Base-by-base conservation (phyloP, 2,329 filamentous ascomycete species). In the Penicillium sp. region DNA sequence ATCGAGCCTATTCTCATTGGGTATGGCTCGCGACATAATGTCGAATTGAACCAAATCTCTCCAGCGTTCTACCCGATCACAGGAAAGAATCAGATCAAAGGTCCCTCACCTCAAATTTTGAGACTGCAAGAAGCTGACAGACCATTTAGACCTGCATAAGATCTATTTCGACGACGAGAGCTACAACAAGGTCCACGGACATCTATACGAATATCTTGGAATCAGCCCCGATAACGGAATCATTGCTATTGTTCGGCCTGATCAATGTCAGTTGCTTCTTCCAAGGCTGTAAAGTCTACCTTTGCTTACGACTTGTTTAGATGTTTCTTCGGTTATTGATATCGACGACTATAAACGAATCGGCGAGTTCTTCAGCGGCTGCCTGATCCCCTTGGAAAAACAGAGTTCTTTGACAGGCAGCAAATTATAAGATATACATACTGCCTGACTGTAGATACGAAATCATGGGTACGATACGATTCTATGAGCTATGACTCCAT, bases 1-100 rank as follows among this genome's bases (percentile, higher is more conserved):
- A 85, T 90, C 60, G 86, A 89, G 65, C 75, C 81, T 0, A 77
- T 89, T 2, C 76, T 89, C 1, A 79, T 89, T 0, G 75, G 87
- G 0, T 76, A 78, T 5, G 83, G 82, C 3, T 76, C 81, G 21
- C 81, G 86, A 7, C 69, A 76, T 2, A 71, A 78, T 7, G 76
- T 85, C 0, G 80, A 87, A 55, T 79, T 85, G 47, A 78, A 82
- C 5, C 74, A 83, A 51, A 85, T 89, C 7, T 87, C 85, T 0
- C 71, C 76, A 1, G 81, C 80, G 56, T 90, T 89, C 69, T 85
- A 80, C 63, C 87, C 87, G 0, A 69, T 80, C 0, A 84, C 82
- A 1, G 85, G 86, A 0, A 83, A 82, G 66, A 85, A 83, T 79
- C 76, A 78, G 29, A 85, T 87, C 60, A 79, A 81, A 78, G 82